These are phyloP conservation scores for Gynandropsis gynandra DNA, from an alignment of 345 rosid genomes.

Conservation along the genomic window DNA sequence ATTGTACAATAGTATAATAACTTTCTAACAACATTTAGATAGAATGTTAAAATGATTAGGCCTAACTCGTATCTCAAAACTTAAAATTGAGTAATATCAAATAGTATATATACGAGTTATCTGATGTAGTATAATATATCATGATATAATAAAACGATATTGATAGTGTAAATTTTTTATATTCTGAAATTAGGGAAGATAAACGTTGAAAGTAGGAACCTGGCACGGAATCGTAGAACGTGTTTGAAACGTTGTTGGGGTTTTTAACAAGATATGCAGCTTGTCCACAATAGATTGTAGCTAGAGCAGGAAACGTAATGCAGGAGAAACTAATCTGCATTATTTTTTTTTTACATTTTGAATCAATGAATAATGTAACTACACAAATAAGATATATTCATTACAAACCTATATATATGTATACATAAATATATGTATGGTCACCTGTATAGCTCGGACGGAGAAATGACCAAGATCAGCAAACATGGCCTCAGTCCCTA, in stretches of 20 bases:
- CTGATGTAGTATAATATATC: no score
- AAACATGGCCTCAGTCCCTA: conserved; percentile 84
- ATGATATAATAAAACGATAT: no score
- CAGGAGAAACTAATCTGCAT: conserved; percentile 66
- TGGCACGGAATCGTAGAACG: conserved; percentile 61
- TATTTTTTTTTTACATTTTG: background rate
- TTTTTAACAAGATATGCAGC: conserved; percentile 51
- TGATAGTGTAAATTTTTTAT: no score
- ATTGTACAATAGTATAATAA: no score
- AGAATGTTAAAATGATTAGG: no score
- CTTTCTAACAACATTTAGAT: no score
- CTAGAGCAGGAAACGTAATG: conserved; percentile 36
- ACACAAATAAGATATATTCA: no score
- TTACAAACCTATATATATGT: no score
- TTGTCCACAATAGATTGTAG: conserved; percentile 44
- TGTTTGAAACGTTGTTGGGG: conserved; percentile 29
- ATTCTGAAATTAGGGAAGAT: no score
- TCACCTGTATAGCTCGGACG: conserved; percentile 61
- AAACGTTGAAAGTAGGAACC: conserved; percentile 19
- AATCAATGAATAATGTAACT: background rate
- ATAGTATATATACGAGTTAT: no score
- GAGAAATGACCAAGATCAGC: conserved; percentile 85
- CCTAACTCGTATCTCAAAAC: no score
- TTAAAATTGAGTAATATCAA: no score
- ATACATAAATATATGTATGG: background rate